Percentiles rank a stretch among this genome's conserved stretches.
phyloP scores from a whole-genome alignment of 495 filamentous ascomycete species.

The Evansstolkia leycettana region DNA sequence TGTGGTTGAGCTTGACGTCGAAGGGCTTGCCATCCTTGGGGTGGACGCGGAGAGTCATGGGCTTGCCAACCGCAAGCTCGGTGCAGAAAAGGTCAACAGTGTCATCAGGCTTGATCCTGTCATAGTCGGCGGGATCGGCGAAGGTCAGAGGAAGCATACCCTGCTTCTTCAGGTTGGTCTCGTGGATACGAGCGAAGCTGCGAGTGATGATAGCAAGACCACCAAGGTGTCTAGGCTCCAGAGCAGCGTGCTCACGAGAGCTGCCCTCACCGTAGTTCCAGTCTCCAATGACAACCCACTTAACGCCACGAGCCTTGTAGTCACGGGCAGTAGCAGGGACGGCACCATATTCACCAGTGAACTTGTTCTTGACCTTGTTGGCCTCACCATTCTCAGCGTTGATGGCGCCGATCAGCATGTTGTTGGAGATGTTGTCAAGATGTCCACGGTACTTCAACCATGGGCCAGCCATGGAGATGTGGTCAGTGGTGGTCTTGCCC shows the following conservation, averaged over 20 bases:
- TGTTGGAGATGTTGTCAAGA: constrained; percentile 99
- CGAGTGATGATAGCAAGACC: constrained; percentile 94
- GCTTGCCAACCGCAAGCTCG: constrained; percentile 84
- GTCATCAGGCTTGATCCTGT: constrained; percentile 89
- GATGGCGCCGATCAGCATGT: constrained; percentile 98
- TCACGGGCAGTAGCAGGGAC: constrained; percentile 93
- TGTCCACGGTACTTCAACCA: constrained; percentile 99
- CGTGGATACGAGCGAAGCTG: constrained; percentile 97
- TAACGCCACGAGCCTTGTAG: constrained; percentile 92
- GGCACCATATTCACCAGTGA: constrained; percentile 69
- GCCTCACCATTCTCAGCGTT: constrained; percentile 93
- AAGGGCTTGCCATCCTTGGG: constrained; percentile 62
- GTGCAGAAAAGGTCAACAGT: constrained; percentile 85
- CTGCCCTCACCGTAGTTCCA: constrained; percentile 99
- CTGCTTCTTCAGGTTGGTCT: constrained; percentile 99
- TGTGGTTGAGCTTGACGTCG: constrained; percentile 79
- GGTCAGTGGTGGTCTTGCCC: constrained; percentile 98
- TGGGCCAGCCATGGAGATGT: constrained; percentile 96
- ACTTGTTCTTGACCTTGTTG: constrained; percentile 93
- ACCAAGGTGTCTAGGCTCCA: constrained; percentile 95
- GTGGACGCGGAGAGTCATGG: constrained; percentile 82
- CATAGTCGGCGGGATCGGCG: constrained; percentile 88
- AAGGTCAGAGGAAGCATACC: constrained; percentile 98
- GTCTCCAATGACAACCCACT: constrained; percentile 98
- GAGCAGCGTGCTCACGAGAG: constrained; percentile 94